phyloP scores from a whole-genome alignment of 148 eudicot species.

The Chenopodium quinoa region DNA sequence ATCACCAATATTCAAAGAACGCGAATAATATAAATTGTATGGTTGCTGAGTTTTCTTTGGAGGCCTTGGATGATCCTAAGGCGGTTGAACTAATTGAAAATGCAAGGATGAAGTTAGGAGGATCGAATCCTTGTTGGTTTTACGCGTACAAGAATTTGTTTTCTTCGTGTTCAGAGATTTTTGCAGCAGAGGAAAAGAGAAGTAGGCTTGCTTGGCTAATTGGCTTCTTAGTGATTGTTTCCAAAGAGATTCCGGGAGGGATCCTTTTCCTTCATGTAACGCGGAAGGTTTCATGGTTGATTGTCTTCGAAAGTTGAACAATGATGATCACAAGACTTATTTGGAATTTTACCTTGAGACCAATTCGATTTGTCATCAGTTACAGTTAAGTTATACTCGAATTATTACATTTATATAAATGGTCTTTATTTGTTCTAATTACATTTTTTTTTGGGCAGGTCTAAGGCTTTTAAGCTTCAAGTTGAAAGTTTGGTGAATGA shows the following conservation, averaged over 20 bases:
- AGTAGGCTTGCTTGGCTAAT: slow-evolving; percentile 76
- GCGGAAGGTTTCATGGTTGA: slow-evolving; percentile 40
- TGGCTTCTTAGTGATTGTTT: slow-evolving; percentile 81
- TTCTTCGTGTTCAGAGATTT: slow-evolving; percentile 60
- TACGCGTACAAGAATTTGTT: slow-evolving; percentile 58
- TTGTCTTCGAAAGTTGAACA: slow-evolving; percentile 46
- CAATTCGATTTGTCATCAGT: slow-evolving; percentile 69
- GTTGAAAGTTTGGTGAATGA: slow-evolving; percentile 79
- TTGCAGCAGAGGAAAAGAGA: slow-evolving; percentile 60
- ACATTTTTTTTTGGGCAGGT: slow-evolving; percentile 31
- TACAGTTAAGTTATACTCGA: slow-evolving; percentile 48
- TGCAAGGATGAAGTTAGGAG: slow-evolving; percentile 42
- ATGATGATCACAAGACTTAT: slow-evolving; percentile 45
- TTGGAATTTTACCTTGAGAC: slow-evolving; percentile 64
- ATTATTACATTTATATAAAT: not conserved
- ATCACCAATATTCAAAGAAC: not conserved
- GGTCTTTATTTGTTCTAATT: not conserved
- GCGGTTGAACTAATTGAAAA: slow-evolving; percentile 46
- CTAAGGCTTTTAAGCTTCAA: slow-evolving; percentile 63
- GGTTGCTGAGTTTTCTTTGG: slow-evolving; percentile 53
- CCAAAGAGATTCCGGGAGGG: slow-evolving; percentile 61
- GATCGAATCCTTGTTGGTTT: slow-evolving; percentile 56
- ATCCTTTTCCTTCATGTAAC: slow-evolving; percentile 55
- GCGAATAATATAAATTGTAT: not conserved
- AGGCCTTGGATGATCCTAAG: slow-evolving; percentile 38